phyloP scores from a whole-genome alignment of 2,329 filamentous ascomycete species.

The Huntiella abstrusa region DNA sequence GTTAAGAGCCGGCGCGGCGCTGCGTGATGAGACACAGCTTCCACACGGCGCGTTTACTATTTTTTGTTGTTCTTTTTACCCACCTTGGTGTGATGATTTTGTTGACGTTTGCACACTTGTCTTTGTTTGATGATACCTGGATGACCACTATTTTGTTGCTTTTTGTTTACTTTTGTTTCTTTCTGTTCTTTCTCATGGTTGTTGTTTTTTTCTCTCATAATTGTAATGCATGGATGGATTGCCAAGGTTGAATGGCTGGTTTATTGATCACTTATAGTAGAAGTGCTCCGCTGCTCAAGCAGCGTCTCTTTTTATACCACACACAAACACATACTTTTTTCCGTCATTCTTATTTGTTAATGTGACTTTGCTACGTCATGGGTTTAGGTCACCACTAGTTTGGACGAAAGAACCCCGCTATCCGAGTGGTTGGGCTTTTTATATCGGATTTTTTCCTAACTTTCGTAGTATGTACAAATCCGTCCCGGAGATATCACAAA shows the following conservation, averaged over 20 bases:
- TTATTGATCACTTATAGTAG: no score
- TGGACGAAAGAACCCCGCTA: no score
- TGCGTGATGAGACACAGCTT: neutral
- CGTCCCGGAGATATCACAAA: no score
- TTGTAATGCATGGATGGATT: no score
- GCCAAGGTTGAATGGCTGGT: no score
- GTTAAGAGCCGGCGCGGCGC: neutral
- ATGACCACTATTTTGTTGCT: constrained; percentile 2
- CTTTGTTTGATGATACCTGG: constrained; percentile 3
- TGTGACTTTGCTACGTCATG: no score
- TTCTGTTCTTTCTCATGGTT: neutral
- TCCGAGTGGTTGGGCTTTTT: neutral
- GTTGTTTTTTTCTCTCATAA: neutral
- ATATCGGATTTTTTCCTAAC: neutral
- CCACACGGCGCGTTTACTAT: neutral
- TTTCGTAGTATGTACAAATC: neutral
- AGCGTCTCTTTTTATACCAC: neutral
- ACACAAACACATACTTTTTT: neutral
- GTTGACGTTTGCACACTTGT: neutral
- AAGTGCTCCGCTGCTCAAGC: no score
- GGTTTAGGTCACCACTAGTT: no score
- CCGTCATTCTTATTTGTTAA: no score
- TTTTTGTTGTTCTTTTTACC: constrained; percentile 2
- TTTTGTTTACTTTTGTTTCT: constrained; percentile 1
- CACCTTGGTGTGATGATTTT: no score